phyloP scores from a whole-genome alignment of 2,329 filamentous ascomycete species.

The Chrysoporthe puriensis region DNA sequence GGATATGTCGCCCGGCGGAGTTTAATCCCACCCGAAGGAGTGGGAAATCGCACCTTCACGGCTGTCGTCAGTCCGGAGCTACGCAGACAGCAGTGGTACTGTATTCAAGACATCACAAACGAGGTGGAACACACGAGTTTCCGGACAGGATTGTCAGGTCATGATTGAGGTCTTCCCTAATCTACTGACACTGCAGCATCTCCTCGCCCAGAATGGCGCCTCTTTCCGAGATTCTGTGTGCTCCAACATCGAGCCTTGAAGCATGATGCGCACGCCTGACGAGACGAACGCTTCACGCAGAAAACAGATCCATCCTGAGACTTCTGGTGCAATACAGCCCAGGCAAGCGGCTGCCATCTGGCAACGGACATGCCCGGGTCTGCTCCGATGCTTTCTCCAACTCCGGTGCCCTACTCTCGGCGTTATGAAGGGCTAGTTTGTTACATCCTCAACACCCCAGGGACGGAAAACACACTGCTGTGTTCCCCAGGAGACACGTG shows the following conservation, averaged over 20 bases:
- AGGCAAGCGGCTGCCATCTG: background rate
- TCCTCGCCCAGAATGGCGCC: too few species aligned
- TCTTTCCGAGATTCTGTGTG: background rate
- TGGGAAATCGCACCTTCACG: background rate
- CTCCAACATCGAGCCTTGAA: background rate
- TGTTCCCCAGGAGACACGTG: constrained; percentile 7
- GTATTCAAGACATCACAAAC: background rate
- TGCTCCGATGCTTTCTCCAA: background rate
- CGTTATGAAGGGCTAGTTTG: constrained; percentile 26
- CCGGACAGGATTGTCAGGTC: background rate
- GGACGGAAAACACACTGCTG: constrained; percentile 14
- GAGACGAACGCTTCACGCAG: background rate
- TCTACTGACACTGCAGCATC: too few species aligned
- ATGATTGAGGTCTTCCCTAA: too few species aligned
- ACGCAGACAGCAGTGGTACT: background rate
- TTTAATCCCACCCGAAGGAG: background rate
- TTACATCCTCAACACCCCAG: constrained; percentile 21
- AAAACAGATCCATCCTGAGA: background rate
- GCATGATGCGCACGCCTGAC: background rate
- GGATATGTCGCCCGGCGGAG: background rate
- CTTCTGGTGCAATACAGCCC: background rate
- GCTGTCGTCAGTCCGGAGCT: background rate
- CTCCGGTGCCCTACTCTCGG: constrained; percentile 27
- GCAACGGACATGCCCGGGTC: background rate
- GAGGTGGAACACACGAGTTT: background rate